Conservation (phyloP, 805 yeast species). For the Candida easanensis region DNA sequence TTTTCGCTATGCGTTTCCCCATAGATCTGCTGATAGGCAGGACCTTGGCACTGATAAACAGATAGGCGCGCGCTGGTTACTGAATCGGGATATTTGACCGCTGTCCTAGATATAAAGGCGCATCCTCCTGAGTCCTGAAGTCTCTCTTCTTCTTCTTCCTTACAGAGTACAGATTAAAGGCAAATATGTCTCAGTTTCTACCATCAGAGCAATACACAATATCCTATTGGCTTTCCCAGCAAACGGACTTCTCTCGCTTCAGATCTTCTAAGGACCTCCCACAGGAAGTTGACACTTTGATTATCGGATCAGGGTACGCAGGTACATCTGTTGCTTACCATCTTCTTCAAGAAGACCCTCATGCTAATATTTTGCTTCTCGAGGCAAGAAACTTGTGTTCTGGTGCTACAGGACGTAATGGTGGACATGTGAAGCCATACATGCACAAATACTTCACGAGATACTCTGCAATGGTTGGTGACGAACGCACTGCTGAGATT, state of each 20-base stretch:
- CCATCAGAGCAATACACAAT: background rate
- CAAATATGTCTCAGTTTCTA: background rate
- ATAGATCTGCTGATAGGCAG: too few species aligned
- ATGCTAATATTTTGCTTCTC: constrained; percentile 28
- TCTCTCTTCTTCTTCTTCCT: too few species aligned
- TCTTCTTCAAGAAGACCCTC: constrained; percentile 29
- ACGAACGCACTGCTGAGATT: constrained; percentile 33
- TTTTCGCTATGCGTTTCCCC: too few species aligned
- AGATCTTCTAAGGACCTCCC: constrained; percentile 31
- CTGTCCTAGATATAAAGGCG: too few species aligned
- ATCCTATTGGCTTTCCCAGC: constrained; percentile 7
- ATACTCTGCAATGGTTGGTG: constrained; percentile 13
- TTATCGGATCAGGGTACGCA: constrained; percentile 46
- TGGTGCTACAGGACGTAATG: constrained; percentile 49
- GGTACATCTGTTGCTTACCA: constrained; percentile 42
- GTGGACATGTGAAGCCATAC: constrained; percentile 45
- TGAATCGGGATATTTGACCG: too few species aligned
- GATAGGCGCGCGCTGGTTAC: too few species aligned
- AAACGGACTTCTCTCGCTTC: constrained; percentile 16
- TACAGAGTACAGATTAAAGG: too few species aligned
- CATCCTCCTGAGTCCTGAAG: too few species aligned
- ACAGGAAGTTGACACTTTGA: constrained; percentile 34
- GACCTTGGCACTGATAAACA: too few species aligned
- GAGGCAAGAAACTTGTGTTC: constrained; percentile 42
- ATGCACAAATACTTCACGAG: constrained; percentile 16